phyloP scores from a whole-genome alignment of 306 rosid genomes.

The Quercus alba region DNA sequence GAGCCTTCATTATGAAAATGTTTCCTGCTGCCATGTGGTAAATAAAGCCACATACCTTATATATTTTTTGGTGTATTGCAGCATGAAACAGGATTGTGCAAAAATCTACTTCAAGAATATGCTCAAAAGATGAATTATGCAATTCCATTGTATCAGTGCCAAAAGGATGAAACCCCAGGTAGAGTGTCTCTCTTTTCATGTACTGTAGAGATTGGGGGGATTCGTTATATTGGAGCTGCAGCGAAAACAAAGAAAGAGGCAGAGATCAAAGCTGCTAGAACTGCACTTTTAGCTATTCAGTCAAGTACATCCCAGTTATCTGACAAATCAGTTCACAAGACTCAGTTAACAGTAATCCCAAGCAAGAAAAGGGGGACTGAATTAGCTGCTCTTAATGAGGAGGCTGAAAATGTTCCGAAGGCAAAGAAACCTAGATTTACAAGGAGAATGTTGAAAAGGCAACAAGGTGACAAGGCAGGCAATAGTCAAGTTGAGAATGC shows the following conservation, averaged over 20 bases:
- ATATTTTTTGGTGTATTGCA: constrained; percentile 33
- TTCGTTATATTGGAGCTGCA: constrained; percentile 72
- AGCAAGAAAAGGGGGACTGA: constrained; percentile 47
- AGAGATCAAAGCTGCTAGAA: constrained; percentile 96
- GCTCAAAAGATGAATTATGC: constrained; percentile 98
- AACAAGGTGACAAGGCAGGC: constrained; percentile 26
- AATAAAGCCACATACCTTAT: constrained; percentile 7
- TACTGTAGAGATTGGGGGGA: constrained; percentile 84
- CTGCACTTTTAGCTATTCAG: constrained; percentile 82
- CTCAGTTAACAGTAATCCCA: constrained; percentile 77
- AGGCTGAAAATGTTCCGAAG: constrained; percentile 39
- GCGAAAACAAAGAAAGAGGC: constrained; percentile 94
- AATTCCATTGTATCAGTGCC: constrained; percentile 70
- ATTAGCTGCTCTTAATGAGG: constrained; percentile 22
- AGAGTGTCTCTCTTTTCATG: constrained; percentile 54
- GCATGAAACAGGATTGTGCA: constrained; percentile 98
- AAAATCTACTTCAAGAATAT: constrained; percentile 96
- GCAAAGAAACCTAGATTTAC: constrained; percentile 49
- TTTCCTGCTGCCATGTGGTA: constrained; percentile 6
- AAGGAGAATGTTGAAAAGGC: constrained; percentile 45
- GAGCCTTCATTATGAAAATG: neutral
- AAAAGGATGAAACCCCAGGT: constrained; percentile 57
- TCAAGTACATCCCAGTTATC: constrained; percentile 49
- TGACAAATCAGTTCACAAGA: constrained; percentile 30
- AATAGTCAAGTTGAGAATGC: constrained; percentile 10